Base-by-base conservation (phyloP, 2,329 filamentous ascomycete genomes). In the Alternaria hordeiaustralica region DNA sequence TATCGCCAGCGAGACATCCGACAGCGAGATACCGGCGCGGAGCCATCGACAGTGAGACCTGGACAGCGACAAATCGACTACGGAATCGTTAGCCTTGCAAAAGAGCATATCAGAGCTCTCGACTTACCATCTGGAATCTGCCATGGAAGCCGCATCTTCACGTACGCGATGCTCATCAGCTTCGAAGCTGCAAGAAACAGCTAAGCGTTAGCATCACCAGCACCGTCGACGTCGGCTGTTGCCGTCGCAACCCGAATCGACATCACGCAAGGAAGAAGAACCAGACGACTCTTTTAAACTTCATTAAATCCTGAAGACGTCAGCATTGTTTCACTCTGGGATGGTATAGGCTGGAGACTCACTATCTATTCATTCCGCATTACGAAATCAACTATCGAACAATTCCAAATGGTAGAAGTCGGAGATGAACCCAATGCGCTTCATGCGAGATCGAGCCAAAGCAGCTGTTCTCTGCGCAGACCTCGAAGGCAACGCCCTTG, bases 361-460 rank as follows among this genome's bases (percentile, higher is more conserved):
- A 21, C 26, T 10, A 51, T 21, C 26, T 28, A 28, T 51, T 21
- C 12, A 21, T 30, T 33, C 6, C 26, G 26, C 47, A 7, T 21
- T 33, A 21, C 18, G 18, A 15, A 21, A 18, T 9, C 36, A 41
- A 41, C 36, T 41, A 41, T 41, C 36, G n/a, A 41, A 41, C 36
- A 11, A 41, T 41, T 41, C 36, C 36, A 41, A 18, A 41, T 18
- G n/a, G 36, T 41, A 41, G n/a, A 18, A 41, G 36, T 18, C n/a
- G 15, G 36, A 41, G n/a, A 18, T 18, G n/a, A 41, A 41, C 15
- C 36, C 36, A 41, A 18, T 60, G 49, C 67, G 65, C 20, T 51
- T 57, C 55, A 62, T 62, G 55, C 55, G 55, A 50, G 55, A 62
- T 21, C 58, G 57, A 8, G 57, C 58, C 26, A 66, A 36, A 15